These are phyloP conservation scores for Yamadazyma olivae DNA, from an alignment of 805 yeast species.

Conservation along the genomic window DNA sequence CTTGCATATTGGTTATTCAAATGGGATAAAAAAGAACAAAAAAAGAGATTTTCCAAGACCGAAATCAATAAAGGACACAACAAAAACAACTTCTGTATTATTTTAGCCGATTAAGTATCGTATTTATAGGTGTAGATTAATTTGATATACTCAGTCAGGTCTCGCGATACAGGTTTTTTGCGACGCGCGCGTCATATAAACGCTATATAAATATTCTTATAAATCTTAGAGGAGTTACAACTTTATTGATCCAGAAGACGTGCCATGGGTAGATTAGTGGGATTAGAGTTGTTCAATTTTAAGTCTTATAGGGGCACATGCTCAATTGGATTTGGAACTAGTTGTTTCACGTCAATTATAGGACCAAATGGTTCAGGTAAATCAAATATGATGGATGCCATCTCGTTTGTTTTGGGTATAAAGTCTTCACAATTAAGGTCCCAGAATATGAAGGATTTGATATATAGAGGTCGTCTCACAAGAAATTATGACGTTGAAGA, in stretches of 20 bases:
- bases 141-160: background rate
- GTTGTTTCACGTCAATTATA: conserved; percentile 83
- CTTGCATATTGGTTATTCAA: conserved; percentile 69
- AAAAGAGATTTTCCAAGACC: conserved; percentile 32
- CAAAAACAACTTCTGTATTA: conserved; percentile 67
- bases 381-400: conserved; percentile 96
- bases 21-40: conserved; percentile 36
- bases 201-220: background rate
- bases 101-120: background rate
- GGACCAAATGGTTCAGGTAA: conserved; percentile 99
- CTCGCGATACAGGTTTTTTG: background rate
- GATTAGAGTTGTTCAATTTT: conserved; percentile 80
- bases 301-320: conserved; percentile 84
- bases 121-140: too few relatives aligned
- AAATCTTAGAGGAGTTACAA: background rate
- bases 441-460: conserved; percentile 65
- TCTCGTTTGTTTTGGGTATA: conserved; percentile 90
- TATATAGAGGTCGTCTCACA: conserved; percentile 62
- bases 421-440: conserved; percentile 75
- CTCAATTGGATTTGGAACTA: conserved; percentile 76
- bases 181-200: conserved; percentile 1
- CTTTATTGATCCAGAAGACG: too few relatives aligned
- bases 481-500: conserved; percentile 12
- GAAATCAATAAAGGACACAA: conserved; percentile 54
- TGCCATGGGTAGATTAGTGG: conserved; percentile 88